Conservation (phyloP, 345 rosid genomes). For the Carallia pectinifolia region DNA sequence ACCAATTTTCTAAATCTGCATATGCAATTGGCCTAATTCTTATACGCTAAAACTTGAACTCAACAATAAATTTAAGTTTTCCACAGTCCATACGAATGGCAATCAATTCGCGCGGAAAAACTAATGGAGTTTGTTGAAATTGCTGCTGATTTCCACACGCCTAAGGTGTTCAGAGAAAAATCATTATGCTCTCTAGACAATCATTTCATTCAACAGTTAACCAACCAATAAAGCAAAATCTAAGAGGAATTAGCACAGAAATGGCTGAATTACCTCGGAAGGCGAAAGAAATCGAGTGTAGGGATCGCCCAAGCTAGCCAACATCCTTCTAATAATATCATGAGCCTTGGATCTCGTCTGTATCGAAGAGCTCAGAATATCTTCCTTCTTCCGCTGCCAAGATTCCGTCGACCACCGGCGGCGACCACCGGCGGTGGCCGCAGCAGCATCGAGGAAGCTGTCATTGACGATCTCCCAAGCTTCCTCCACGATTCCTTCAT, state of each 20-base stretch:
- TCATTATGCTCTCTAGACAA: too few species aligned
- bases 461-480: constrained; percentile 93
- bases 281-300: constrained; percentile 90
- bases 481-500: constrained; percentile 75
- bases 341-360: constrained; percentile 79
- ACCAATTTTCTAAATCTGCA: too few species aligned
- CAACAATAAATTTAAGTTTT: too few species aligned
- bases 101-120: too few species aligned
- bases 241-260: not conserved
- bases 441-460: constrained; percentile 55
- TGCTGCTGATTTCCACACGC: too few species aligned
- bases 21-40: too few species aligned
- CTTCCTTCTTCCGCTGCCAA: constrained; percentile 80
- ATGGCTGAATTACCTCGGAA: constrained; percentile 50
- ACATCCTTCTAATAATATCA: constrained; percentile 69
- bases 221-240: not conserved
- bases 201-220: not conserved
- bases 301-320: constrained; percentile 80
- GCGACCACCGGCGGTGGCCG: constrained; percentile 32
- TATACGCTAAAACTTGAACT: too few species aligned
- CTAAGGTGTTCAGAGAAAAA: too few species aligned
- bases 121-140: too few species aligned
- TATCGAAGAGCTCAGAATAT: constrained; percentile 51
- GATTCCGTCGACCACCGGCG: constrained; percentile 62
- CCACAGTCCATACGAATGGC: too few species aligned